Evolutionary conservation across 768 basidiomycete species (phyloP).

Genomic region (Filobasidium floriforme): DNA sequence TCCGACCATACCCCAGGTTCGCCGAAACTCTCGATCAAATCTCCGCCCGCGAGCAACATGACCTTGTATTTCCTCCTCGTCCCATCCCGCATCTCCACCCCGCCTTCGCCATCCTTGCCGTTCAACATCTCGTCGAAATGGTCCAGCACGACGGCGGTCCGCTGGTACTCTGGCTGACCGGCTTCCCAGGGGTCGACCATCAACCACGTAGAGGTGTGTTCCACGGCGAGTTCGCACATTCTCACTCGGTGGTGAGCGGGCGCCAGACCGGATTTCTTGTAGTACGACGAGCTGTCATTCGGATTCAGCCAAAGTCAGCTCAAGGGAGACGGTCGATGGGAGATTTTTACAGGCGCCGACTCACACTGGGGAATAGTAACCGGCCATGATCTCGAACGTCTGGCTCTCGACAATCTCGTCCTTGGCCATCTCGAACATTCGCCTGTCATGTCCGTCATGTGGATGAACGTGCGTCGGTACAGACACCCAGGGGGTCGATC

Average conservation of each 20-base stretch:
- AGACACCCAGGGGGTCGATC: too few relatives aligned
- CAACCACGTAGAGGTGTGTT: slow-evolving; percentile 84
- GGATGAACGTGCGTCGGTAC: too few relatives aligned
- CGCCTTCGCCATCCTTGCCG: slow-evolving; percentile 58
- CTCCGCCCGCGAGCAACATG: slow-evolving; percentile 95
- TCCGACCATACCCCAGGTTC: slow-evolving; percentile 98
- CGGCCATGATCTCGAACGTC: slow-evolving; percentile 89
- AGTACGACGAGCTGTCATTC: slow-evolving; percentile 47
- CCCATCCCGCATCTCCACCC: slow-evolving; percentile 59
- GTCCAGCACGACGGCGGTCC: slow-evolving; percentile 93
- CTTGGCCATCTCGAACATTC: slow-evolving; percentile 99
- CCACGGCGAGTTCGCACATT: slow-evolving; percentile 64
- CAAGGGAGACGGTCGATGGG: too few relatives aligned
- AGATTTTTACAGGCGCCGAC: not conserved
- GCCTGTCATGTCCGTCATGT: slow-evolving; percentile 40
- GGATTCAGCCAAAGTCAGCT: not conserved
- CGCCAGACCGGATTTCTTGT: slow-evolving; percentile 92
- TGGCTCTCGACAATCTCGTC: slow-evolving; percentile 82
- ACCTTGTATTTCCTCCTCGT: slow-evolving; percentile 67
- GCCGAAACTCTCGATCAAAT: slow-evolving; percentile 94
- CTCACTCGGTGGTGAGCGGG: slow-evolving; percentile 79
- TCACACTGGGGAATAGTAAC: slow-evolving; percentile 85
- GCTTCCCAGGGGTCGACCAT: slow-evolving; percentile 99
- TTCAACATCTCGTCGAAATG: slow-evolving; percentile 96
- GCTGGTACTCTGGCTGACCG: slow-evolving; percentile 76